Evolutionary conservation across 768 basidiomycete genomes (phyloP), one percentile per base, ranked within the genome.

Genomic region (Mrakia gelida): DNA sequence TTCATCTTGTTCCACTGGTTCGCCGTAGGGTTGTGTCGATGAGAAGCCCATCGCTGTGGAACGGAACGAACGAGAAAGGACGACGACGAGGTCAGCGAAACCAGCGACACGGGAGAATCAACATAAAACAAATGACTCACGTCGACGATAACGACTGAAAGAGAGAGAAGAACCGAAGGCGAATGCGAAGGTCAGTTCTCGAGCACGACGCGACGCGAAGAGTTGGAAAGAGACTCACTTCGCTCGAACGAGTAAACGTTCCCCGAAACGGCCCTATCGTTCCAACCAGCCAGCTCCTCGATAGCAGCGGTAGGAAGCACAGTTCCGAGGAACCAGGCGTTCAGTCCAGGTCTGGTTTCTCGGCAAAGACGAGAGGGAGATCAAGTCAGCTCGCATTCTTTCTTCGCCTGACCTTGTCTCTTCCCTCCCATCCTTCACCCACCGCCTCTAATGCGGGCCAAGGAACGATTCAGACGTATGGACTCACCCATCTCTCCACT

Each of bases 1-100:
- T 75, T 79, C 78, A 79, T 79, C 71, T 79, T 79, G 74, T 79
- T 79, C 78, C 78, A 79, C 56, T 71, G 68, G 28, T 61, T 59
- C 32, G 78, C 70, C 15, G 78, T 79, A 7, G 78, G 78, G 75
- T 79, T 79, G 59, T 76, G 75, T 45, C 78, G 74, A 23, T 79
- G 78, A 32, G 78, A 79, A 1, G 78, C 78, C 78, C 78, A 79
- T 32, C 78, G 78, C 59, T 79, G 65, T 13, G 75, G 62, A 23
- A 79, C 41, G 75, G 62, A 23, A 79, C 41, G 30, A 70, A 54
- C 18, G 32, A 23, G 61, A 43, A 5, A 38, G 52, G 7, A 28
- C 26, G 59, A 23, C 43, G 21, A 56, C 10, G 1, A n/a, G 18
- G 59, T 26, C 13, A 61, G 59, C 3, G 10, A 3, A 38, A 38